These are phyloP conservation scores for Solanum chmielewskii DNA, from an alignment of 257 asterid genomes.

Conservation along the genomic window DNA sequence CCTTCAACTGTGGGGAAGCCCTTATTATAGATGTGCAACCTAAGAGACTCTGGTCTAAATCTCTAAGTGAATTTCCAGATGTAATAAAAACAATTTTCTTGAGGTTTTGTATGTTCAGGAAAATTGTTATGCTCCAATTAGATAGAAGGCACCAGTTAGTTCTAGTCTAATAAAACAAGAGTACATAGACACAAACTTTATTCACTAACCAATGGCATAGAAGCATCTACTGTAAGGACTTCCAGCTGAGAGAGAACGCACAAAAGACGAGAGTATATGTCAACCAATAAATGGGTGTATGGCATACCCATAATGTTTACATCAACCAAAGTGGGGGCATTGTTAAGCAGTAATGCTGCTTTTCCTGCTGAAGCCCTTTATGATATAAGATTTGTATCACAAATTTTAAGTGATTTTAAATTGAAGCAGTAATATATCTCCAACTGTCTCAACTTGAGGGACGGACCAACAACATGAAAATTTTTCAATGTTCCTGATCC, in stretches of 20 bases:
- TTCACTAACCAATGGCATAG: conserved; percentile 32
- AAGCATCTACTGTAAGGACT: conserved; percentile 37
- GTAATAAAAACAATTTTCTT: conserved; percentile 36
- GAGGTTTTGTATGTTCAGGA: conserved; percentile 37
- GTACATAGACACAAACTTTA: background rate
- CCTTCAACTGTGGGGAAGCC: conserved; percentile 34
- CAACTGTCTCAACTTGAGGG: conserved; percentile 23
- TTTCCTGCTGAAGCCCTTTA: conserved; percentile 1
- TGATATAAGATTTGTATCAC: conserved; percentile 27
- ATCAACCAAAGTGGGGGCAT: conserved; percentile 28
- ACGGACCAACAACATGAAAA: background rate
- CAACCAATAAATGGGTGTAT: conserved; percentile 18
- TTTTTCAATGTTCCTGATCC: background rate
- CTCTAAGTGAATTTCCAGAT: conserved; percentile 8
- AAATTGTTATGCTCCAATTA: conserved; percentile 11
- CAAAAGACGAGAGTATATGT: conserved; percentile 29
- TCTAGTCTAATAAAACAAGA: background rate
- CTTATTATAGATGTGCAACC: conserved; percentile 29
- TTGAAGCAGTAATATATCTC: conserved; percentile 19
- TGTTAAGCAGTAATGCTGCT: background rate
- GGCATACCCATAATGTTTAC: conserved; percentile 12
- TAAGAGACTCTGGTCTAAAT: conserved; percentile 39
- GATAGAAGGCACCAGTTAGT: background rate
- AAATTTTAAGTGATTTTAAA: conserved; percentile 17
- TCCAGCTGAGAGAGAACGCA: conserved; percentile 37